Evolutionary conservation across 2,329 filamentous ascomycete species (phyloP).

Genomic region (Dactylonectria estremocensis): DNA sequence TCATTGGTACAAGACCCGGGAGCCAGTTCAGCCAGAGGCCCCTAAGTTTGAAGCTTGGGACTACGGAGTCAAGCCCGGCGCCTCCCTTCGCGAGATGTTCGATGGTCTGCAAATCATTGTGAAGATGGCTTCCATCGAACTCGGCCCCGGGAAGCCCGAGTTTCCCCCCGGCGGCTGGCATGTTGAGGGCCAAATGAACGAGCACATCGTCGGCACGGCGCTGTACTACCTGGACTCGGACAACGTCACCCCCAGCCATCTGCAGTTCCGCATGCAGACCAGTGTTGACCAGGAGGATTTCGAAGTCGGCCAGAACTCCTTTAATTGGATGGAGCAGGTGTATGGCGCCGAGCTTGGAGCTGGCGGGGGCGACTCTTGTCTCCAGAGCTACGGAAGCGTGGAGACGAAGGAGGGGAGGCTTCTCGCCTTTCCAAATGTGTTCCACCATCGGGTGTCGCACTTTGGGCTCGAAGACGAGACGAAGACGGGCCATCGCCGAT

Average conservation of each 20-base stretch:
- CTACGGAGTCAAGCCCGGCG: constrained; percentile 29
- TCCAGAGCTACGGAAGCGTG: constrained; percentile 39
- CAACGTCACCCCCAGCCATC: constrained; percentile 38
- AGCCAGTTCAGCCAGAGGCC: constrained; percentile 30
- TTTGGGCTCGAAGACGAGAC: constrained; percentile 64
- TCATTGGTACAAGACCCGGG: constrained; percentile 33
- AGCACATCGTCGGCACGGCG: constrained; percentile 48
- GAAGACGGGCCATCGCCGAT: constrained; percentile 65
- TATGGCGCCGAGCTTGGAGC: neutral
- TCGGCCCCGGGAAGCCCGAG: constrained; percentile 39
- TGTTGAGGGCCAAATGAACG: constrained; percentile 48
- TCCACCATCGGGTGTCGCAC: constrained; percentile 42
- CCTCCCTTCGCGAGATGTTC: constrained; percentile 24
- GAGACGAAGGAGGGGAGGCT: constrained; percentile 38
- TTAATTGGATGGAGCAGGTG: neutral
- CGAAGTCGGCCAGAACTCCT: constrained; percentile 11
- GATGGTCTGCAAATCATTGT: constrained; percentile 69
- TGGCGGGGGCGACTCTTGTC: neutral
- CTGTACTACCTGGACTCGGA: constrained; percentile 47
- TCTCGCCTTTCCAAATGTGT: constrained; percentile 40
- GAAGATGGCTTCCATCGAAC: constrained; percentile 62
- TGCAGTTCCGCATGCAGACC: constrained; percentile 43
- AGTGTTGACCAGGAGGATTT: neutral
- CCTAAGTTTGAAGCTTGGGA: constrained; percentile 57
- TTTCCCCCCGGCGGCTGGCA: constrained; percentile 42